Percentiles rank a stretch among this genome's conserved stretches.
phyloP scores from a whole-genome alignment of 2,329 filamentous ascomycete genomes.

The Pseudogymnoascus sp. region DNA sequence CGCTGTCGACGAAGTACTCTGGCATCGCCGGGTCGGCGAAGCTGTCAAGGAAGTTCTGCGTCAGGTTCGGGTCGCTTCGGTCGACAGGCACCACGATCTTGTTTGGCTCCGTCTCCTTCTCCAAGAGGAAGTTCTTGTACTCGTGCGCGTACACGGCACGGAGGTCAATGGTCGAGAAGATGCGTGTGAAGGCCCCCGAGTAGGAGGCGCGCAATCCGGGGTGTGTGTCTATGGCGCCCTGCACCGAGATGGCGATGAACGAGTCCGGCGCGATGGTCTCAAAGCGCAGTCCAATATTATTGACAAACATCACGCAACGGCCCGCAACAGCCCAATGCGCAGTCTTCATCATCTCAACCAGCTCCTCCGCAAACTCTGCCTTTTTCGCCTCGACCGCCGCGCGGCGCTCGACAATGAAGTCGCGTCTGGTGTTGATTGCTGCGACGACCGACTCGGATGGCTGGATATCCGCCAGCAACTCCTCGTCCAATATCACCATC shows the following conservation, averaged over 20 bases:
- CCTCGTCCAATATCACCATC: conserved; percentile 72
- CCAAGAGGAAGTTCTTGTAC: conserved; percentile 77
- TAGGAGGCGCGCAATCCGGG: conserved; percentile 78
- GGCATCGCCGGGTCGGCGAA: conserved; percentile 67
- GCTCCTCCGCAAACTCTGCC: conserved; percentile 66
- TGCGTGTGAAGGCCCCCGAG: conserved; percentile 62
- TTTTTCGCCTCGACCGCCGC: conserved; percentile 78
- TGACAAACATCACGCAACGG: conserved; percentile 80
- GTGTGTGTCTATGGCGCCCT: conserved; percentile 82
- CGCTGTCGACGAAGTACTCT: conserved; percentile 83
- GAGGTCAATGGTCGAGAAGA: conserved; percentile 82
- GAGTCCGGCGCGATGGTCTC: conserved; percentile 73
- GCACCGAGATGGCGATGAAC: conserved; percentile 74
- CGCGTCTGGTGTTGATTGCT: conserved; percentile 57
- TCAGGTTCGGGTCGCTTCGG: conserved; percentile 70
- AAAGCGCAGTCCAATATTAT: conserved; percentile 87
- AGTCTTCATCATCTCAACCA: conserved; percentile 66
- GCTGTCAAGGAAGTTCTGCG: conserved; percentile 63
- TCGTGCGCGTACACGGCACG: conserved; percentile 78
- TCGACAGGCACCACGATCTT: conserved; percentile 67
- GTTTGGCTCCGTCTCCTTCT: conserved; percentile 69
- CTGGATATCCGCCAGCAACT: conserved; percentile 62
- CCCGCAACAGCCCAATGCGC: conserved; percentile 97
- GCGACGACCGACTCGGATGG: conserved; percentile 49
- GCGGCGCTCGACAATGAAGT: conserved; percentile 68